A percentile compares a stretch with the other conserved stretches of the same genome.
Evolutionary conservation across 192 early-diverging fungal genomes (phyloP).

Genomic region (Rhizoclosmatium globosum): DNA sequence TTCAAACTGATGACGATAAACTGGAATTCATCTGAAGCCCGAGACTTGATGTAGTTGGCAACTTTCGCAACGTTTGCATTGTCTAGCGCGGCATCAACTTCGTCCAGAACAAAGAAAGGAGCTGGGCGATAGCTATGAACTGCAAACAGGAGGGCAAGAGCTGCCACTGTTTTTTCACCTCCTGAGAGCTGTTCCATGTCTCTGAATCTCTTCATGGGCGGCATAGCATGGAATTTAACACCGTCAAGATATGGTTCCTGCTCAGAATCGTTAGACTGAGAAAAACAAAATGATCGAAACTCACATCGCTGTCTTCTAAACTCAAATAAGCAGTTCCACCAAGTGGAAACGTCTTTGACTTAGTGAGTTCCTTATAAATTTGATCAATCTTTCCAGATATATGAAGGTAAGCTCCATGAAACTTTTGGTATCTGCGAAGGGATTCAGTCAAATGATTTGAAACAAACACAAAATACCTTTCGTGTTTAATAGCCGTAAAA

Average conservation of each 20-base stretch:
- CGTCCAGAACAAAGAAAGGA: constrained; percentile 99
- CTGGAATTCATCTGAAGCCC: constrained; percentile 75
- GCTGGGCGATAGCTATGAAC: constrained; percentile 94
- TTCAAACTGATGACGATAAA: constrained; percentile 99
- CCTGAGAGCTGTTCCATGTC: constrained; percentile 99
- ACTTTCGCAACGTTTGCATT: constrained; percentile 95
- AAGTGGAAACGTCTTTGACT: constrained; percentile 81
- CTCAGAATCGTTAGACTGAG: background rate
- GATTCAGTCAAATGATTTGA: constrained; percentile 13
- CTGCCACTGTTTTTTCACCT: constrained; percentile 98
- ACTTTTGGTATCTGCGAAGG: constrained; percentile 69
- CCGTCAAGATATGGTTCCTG: constrained; percentile 92
- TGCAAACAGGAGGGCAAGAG: constrained; percentile 95
- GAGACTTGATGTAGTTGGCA: constrained; percentile 86
- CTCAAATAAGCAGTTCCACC: constrained; percentile 96
- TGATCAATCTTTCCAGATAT: constrained; percentile 91
- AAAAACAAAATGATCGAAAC: constrained; percentile 1
- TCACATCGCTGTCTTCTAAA: constrained; percentile 85
- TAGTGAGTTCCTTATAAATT: constrained; percentile 96
- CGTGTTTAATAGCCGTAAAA: constrained; percentile 82
- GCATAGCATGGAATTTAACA: constrained; percentile 99
- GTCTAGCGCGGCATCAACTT: constrained; percentile 98
- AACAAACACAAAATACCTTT: constrained; percentile 60
- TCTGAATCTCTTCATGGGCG: constrained; percentile 98
- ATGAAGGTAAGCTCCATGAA: constrained; percentile 87